Evolutionary conservation across 2,329 filamentous ascomycete genomes (phyloP).

Genomic region (Hypoxylon sp.): DNA sequence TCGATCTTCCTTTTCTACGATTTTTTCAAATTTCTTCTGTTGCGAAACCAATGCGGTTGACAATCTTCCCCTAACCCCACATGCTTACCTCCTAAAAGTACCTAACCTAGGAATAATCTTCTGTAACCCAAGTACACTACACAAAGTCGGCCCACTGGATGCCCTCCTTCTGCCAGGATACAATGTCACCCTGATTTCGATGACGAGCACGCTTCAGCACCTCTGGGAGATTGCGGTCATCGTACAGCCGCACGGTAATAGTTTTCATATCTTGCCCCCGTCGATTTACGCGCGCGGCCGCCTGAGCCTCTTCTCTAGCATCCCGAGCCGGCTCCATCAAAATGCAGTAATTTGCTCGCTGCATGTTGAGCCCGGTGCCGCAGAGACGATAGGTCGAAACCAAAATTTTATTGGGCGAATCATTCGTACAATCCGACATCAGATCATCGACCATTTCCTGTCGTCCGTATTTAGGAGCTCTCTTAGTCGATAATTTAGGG

Average conservation of each 20-base stretch:
- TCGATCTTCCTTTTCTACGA: no score
- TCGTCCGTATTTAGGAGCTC: conserved; percentile 14
- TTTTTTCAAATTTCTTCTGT: no score
- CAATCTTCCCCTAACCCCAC: no score
- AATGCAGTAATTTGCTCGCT: conserved; percentile 38
- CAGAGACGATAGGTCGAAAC: conserved; percentile 33
- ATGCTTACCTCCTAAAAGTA: no score
- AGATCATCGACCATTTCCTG: conserved; percentile 22
- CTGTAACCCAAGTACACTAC: neutral
- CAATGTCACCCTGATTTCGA: conserved; percentile 28
- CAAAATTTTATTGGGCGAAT: conserved; percentile 33
- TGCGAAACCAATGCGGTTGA: no score
- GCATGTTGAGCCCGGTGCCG: conserved; percentile 26
- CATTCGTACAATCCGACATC: conserved; percentile 19
- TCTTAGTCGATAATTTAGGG: conserved; percentile 19
- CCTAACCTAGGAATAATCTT: no score
- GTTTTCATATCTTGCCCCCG: conserved; percentile 29
- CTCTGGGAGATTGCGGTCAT: conserved; percentile 35
- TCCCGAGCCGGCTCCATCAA: conserved; percentile 33
- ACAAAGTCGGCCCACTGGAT: conserved; percentile 22
- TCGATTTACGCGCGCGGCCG: conserved; percentile 32
- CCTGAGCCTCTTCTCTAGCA: conserved; percentile 21
- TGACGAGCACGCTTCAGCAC: conserved; percentile 18
- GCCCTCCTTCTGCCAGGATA: conserved; percentile 26
- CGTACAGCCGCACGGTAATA: conserved; percentile 28